Percentiles rank a stretch among this genome's conserved stretches.
Evolutionary conservation across 1,284 basidiomycete species (phyloP).

Genomic region (Malassezia equina): DNA sequence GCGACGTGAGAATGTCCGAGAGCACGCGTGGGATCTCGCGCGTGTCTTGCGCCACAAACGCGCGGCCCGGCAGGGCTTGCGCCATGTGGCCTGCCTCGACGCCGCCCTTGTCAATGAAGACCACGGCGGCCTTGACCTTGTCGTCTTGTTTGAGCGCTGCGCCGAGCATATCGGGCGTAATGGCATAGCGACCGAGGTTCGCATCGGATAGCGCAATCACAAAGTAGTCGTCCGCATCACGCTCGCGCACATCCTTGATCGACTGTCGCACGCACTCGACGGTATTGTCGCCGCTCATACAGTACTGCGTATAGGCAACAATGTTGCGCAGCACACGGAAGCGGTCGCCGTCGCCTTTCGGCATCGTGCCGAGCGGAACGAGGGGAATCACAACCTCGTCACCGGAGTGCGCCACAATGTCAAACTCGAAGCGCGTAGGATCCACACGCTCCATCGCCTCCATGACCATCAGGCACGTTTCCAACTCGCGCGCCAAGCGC

Average conservation of each 20-base stretch:
- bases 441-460: slow-evolving; percentile 42
- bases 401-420: slow-evolving; percentile 47
- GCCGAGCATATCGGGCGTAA: slow-evolving; percentile 31
- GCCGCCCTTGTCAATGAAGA: slow-evolving; percentile 41
- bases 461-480: slow-evolving; percentile 46
- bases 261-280: slow-evolving; percentile 30
- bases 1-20: slow-evolving; percentile 36
- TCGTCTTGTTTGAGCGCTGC: slow-evolving; percentile 27
- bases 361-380: slow-evolving; percentile 27
- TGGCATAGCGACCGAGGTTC: slow-evolving; percentile 47
- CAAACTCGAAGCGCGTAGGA: slow-evolving; percentile 40
- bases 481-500: slow-evolving; percentile 37
- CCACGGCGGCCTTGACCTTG: slow-evolving; percentile 40
- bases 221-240: slow-evolving; percentile 47
- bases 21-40: slow-evolving; percentile 37
- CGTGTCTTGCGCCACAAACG: slow-evolving; percentile 33
- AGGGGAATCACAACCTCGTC: slow-evolving; percentile 45
- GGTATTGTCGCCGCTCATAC: slow-evolving; percentile 31
- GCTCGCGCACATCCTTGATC: slow-evolving; percentile 23
- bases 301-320: slow-evolving; percentile 36
- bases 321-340: slow-evolving; percentile 38
- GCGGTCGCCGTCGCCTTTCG: slow-evolving; percentile 37
- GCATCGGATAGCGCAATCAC: slow-evolving; percentile 49
- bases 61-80: slow-evolving; percentile 32
- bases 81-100: slow-evolving; percentile 27